Evolutionary conservation across 164 flowering plant genomes (phyloP), one percentile per base, ranked within the genome.

Genomic region (Chimonanthus salicifolius): DNA sequence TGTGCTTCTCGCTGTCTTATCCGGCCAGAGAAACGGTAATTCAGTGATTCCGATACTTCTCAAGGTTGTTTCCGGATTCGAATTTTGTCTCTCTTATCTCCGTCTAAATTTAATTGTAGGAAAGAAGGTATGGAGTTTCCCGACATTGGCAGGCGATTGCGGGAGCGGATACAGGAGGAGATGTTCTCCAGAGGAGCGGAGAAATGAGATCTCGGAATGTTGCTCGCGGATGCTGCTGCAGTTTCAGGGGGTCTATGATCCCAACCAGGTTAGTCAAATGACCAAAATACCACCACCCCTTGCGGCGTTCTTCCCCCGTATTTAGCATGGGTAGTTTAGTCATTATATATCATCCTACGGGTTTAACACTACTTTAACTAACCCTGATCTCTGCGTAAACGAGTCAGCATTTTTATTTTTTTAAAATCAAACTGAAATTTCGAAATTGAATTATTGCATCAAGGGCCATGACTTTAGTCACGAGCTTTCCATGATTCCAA

Each of bases 191-290:
- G 33, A 33, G 60, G 95, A 91, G 50, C 86, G 86, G 78, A 76
- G 84, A 45, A 76, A 75, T 51, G 83, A 86, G 86, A 92, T 94
- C 87, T 89, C 97, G 3, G 90, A 94, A 66, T 85, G 89, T 18
- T 94, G 92, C 73, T 87, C 97, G 64, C 92, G 87, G 84, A 88
- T 94, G 92, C 83, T 87, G 68, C 90, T 91, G 72, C 92, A 92
- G 69, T 81, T 91, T 70, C 87, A 84, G 67, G 78, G 78, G 20
- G 64, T 50, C 6, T 70, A 43, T 16, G 80, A 85, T 77, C 89
- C 83, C 68, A 80, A 85, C 69, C 82, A 92, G 94, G 98, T 92
- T 16, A 78, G 8, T 49, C 7, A 43, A 46, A 20, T 64, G 63
- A 11, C 58, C 45, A 10, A 50, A 46, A 13, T 71, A 18, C 65